These are phyloP conservation scores for Myxozyma kluyveri DNA, from an alignment of 805 yeast species.

Conservation along the genomic window DNA sequence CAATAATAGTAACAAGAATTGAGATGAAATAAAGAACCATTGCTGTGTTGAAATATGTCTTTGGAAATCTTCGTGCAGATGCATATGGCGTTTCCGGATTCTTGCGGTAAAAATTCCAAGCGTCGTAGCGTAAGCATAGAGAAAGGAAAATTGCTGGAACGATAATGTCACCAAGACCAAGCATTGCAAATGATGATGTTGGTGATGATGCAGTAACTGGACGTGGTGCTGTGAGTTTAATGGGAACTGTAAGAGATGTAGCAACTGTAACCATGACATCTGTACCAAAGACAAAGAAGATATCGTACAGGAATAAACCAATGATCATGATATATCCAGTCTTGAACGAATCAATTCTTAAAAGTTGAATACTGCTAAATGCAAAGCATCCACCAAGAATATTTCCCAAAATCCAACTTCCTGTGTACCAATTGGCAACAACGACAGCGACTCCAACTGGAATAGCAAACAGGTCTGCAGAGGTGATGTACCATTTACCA, in stretches of 20 bases:
- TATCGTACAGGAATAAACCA: slow-evolving; percentile 59
- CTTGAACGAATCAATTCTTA: slow-evolving; percentile 46
- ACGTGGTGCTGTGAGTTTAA: slow-evolving; percentile 49
- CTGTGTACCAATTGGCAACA: slow-evolving; percentile 32
- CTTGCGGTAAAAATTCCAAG: slow-evolving; percentile 42
- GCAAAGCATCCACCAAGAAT: slow-evolving; percentile 45
- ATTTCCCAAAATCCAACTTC: slow-evolving; percentile 51
- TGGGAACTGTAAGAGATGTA: slow-evolving; percentile 52
- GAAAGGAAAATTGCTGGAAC: slow-evolving; percentile 57
- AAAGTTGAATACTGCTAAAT: slow-evolving; percentile 43
- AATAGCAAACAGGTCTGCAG: slow-evolving; percentile 24
- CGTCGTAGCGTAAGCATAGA: slow-evolving; percentile 55
- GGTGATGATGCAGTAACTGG: slow-evolving; percentile 23
- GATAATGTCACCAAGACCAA: slow-evolving; percentile 68
- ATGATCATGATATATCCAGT: slow-evolving; percentile 47
- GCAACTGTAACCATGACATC: slow-evolving; percentile 65
- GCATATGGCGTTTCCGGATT: slow-evolving; percentile 34
- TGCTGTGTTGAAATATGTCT: slow-evolving; percentile 49
- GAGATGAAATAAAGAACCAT: slow-evolving; percentile 52
- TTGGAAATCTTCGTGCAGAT: slow-evolving; percentile 38
- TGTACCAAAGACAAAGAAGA: slow-evolving; percentile 64
- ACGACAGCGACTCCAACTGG: slow-evolving; percentile 28
- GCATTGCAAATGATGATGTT: slow-evolving; percentile 33
- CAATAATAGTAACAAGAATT: slow-evolving; percentile 44
- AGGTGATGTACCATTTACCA: slow-evolving; percentile 15